Conservation (phyloP, 345 rosid genomes). For the Ceriops zippeliana region DNA sequence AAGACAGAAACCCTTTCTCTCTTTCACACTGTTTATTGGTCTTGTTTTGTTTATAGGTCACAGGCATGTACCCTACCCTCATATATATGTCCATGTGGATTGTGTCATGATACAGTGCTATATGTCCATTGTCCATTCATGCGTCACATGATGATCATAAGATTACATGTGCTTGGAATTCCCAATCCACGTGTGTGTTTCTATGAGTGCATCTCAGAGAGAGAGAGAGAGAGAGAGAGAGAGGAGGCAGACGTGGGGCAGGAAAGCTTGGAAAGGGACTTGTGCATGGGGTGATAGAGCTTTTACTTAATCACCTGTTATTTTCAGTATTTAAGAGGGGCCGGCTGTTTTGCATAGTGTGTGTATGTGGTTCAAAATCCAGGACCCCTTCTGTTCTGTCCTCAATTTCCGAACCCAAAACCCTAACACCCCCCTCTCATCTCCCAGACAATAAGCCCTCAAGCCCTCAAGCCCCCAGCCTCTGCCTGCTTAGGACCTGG, state of each 20-base stretch:
- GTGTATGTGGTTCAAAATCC: slow-evolving; percentile 13
- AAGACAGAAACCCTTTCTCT: slow-evolving; percentile 16
- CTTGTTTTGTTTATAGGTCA: slow-evolving; percentile 22
- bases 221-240: slow-evolving; percentile 11
- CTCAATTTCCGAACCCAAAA: slow-evolving; percentile 47
- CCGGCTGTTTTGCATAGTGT: slow-evolving; percentile 11
- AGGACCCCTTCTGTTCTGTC: neutral
- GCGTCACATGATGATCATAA: neutral
- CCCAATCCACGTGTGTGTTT: slow-evolving; percentile 25
- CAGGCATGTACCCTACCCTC: neutral
- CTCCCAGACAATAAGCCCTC: slow-evolving; percentile 36
- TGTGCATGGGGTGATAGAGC: slow-evolving; percentile 47
- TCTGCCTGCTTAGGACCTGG: slow-evolving; percentile 26
- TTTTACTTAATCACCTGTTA: slow-evolving; percentile 43
- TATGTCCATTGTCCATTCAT: neutral
- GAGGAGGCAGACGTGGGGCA: slow-evolving; percentile 52
- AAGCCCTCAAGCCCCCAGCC: neutral
- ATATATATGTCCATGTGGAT: neutral
- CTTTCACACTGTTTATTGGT: slow-evolving; percentile 12
- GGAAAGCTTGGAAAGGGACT: slow-evolving; percentile 45
- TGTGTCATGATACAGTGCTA: neutral
- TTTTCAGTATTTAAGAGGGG: slow-evolving; percentile 42
- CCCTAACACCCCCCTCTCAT: slow-evolving; percentile 22
- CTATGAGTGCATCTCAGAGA: neutral
- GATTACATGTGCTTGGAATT: slow-evolving; percentile 31